phyloP scores from a whole-genome alignment of 768 basidiomycete genomes.

The Suillus sp. region DNA sequence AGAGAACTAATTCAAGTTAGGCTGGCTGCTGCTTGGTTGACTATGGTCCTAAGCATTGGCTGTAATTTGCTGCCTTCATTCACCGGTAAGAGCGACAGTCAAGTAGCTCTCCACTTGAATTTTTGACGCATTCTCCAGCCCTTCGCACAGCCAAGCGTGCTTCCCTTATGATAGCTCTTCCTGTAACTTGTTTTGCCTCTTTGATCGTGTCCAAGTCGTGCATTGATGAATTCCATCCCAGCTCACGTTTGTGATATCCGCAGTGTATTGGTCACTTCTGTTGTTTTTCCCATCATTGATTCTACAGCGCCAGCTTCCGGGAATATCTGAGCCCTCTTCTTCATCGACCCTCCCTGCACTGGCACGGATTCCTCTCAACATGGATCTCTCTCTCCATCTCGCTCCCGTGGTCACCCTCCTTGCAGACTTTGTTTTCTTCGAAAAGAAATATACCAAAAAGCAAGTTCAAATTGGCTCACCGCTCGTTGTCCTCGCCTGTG shows the following conservation, averaged over 20 bases:
- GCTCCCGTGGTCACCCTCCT: constrained; percentile 58
- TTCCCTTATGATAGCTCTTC: constrained; percentile 65
- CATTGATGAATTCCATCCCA: constrained; percentile 18
- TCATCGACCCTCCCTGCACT: constrained; percentile 18
- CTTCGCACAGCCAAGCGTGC: constrained; percentile 52
- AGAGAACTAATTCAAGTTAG: constrained; percentile 18
- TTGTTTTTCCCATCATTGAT: constrained; percentile 60
- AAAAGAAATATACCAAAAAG: constrained; percentile 50
- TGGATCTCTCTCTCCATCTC: constrained; percentile 70
- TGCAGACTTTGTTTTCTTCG: constrained; percentile 69
- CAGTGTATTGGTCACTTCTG: constrained; percentile 72
- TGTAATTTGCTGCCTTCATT: constrained; percentile 44
- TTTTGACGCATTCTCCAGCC: constrained; percentile 9
- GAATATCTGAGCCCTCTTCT: background rate
- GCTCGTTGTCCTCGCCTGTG: constrained; percentile 22
- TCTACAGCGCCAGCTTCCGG: constrained; percentile 30
- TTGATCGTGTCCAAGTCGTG: background rate
- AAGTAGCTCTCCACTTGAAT: background rate
- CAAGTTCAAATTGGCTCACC: constrained; percentile 23
- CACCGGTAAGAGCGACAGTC: constrained; percentile 29
- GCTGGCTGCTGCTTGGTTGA: constrained; percentile 41
- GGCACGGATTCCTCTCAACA: constrained; percentile 47
- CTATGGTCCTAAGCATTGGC: constrained; percentile 42
- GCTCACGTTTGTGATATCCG: constrained; percentile 50
- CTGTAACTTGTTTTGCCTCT: constrained; percentile 41